phyloP scores from a whole-genome alignment of 306 rosid genomes.

The Cucumis cinereus region DNA sequence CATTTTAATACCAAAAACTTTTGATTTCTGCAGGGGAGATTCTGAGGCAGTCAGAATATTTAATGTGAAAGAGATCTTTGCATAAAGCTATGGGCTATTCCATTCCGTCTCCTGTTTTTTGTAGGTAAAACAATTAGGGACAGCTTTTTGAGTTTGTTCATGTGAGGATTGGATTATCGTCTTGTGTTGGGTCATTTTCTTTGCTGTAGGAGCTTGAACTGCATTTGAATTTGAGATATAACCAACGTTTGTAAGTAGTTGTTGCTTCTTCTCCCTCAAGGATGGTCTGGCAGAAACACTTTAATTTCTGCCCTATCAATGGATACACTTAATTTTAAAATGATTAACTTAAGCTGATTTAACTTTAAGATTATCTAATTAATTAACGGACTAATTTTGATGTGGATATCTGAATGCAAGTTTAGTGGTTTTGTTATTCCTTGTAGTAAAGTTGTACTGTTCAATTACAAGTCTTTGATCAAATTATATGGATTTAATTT shows the following conservation, averaged over 20 bases:
- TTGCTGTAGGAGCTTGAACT: not conserved
- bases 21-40: constrained; percentile 46
- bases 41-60: constrained; percentile 11
- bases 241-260: not conserved
- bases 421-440: not conserved
- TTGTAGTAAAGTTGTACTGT: too few relatives aligned
- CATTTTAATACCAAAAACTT: not conserved
- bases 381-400: not conserved
- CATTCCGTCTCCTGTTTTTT: not conserved
- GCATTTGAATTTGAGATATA: not conserved
- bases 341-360: not conserved
- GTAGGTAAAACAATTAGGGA: not conserved
- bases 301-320: not conserved
- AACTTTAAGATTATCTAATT: not conserved
- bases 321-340: not conserved
- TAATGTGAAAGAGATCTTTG: not conserved
- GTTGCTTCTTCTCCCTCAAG: not conserved
- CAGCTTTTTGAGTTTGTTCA: not conserved
- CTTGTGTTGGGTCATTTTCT: not conserved
- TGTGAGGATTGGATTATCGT: not conserved
- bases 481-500: too few relatives aligned
- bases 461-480: too few relatives aligned
- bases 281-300: not conserved
- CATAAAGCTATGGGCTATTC: not conserved
- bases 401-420: not conserved